Conservation (phyloP, 306 rosid genomes). For the Glycine latifolia region DNA sequence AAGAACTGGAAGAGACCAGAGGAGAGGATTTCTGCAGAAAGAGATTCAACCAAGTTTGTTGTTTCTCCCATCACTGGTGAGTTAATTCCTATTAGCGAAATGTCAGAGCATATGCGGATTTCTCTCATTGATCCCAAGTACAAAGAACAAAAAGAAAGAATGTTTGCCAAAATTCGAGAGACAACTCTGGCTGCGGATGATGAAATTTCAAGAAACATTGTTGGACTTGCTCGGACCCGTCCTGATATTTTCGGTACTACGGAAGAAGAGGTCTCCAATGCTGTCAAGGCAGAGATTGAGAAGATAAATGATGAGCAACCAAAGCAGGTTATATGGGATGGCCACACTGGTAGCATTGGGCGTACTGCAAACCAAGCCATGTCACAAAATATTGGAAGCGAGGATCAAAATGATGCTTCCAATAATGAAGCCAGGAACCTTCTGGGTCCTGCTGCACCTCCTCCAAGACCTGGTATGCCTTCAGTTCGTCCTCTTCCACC, state of each 20-base stretch:
- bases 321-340: slow-evolving; percentile 99
- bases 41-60: slow-evolving; percentile 83
- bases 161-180: slow-evolving; percentile 98
- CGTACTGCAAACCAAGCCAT: slow-evolving; percentile 95
- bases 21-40: slow-evolving; percentile 83
- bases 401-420: slow-evolving; percentile 67
- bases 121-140: slow-evolving; percentile 97
- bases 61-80: slow-evolving; percentile 95
- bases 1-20: slow-evolving; percentile 99
- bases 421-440: slow-evolving; percentile 69
- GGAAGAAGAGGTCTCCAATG: slow-evolving; percentile 97
- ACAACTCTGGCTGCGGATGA: slow-evolving; percentile 97
- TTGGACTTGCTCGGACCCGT: slow-evolving; percentile 93
- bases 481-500: slow-evolving; percentile 91
- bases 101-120: slow-evolving; percentile 98
- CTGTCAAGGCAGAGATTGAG: slow-evolving; percentile 97
- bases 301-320: slow-evolving; percentile 97
- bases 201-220: slow-evolving; percentile 86
- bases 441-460: slow-evolving; percentile 94
- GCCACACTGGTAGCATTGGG: slow-evolving; percentile 97
- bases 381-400: slow-evolving; percentile 78
- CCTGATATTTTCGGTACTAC: slow-evolving; percentile 98
- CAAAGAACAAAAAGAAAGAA: slow-evolving; percentile 95
- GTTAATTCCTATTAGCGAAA: slow-evolving; percentile 83
- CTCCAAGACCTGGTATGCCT: slow-evolving; percentile 88